phyloP scores from a whole-genome alignment of 2,329 filamentous ascomycete species.

The Pseudofabraea citricarpa region DNA sequence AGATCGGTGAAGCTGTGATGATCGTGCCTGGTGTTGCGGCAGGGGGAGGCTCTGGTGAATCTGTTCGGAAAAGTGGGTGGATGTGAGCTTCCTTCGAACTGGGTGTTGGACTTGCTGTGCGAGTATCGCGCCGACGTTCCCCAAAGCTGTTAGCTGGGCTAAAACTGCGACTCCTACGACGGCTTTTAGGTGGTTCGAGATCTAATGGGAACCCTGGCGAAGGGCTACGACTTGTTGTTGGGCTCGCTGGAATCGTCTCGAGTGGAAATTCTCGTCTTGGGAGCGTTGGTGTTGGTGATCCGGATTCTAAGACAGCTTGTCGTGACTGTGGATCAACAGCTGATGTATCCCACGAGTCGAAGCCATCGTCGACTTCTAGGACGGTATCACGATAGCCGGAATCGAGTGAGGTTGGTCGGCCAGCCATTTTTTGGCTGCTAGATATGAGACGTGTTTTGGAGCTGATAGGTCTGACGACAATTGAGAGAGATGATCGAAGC shows the following conservation, averaged over 20 bases:
- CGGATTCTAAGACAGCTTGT: constrained; percentile 48
- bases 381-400: constrained; percentile 28
- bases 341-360: constrained; percentile 73
- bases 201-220: constrained; percentile 60
- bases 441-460: constrained; percentile 52
- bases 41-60: constrained; percentile 64
- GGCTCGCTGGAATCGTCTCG: constrained; percentile 67
- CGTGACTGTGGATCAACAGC: constrained; percentile 58
- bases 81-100: constrained; percentile 59
- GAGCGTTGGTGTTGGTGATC: constrained; percentile 20
- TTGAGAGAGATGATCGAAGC: constrained; percentile 42
- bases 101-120: constrained; percentile 26
- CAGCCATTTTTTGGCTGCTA: constrained; percentile 31
- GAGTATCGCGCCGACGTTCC: constrained; percentile 10
- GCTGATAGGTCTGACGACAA: constrained; percentile 47
- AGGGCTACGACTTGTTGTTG: constrained; percentile 57
- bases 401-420: constrained; percentile 43
- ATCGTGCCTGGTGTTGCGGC: constrained; percentile 64
- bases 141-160: constrained; percentile 21
- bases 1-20: constrained; percentile 65
- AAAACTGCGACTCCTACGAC: constrained; percentile 23
- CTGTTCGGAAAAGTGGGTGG: constrained; percentile 72
- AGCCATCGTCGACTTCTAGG: constrained; percentile 48
- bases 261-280: constrained; percentile 44
- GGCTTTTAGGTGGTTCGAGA: constrained; percentile 40